Base-by-base conservation (phyloP, 768 basidiomycete genomes). In the Panaeolus cyanescens region DNA sequence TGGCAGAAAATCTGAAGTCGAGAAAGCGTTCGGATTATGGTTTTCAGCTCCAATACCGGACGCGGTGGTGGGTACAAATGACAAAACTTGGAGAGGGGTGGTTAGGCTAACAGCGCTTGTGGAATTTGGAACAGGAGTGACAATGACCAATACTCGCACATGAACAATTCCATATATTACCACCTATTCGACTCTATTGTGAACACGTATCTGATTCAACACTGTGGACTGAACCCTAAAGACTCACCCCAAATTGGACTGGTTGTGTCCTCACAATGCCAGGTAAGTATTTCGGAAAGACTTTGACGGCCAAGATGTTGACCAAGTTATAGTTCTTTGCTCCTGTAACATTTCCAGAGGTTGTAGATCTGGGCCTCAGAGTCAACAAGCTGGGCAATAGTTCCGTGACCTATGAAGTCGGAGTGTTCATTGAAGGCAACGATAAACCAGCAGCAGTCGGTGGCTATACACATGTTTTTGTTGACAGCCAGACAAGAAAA, bases 381-480 rank as follows among this genome's bases (percentile, higher is more conserved):
- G 88, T 93, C 19, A 81, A 71, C 54, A 84, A 82, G 54, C 76
- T 94, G 0, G 92, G 92, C 17, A 86, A 69, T 33, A 91, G 89
- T 67, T 94, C 92, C 0, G 92, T 90, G 37, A 79, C 84, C 1
- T 94, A 94, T 67, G 91, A 93, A 67, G 81, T 94, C 1, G 92
- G 88, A 0, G 86, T 94, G 15, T 94, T 93, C 68, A 78, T 77
- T 54, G 76, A 84, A 54, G 82, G 75, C 25, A 69, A 70, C 33
- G 71, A 79, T 32, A 34, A 61, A 9, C 76, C 78, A 1, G 76
- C 76, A 0, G 83, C 80, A 12, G 83, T 84, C 19, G 83, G 82
- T 1, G 83, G 83, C 9, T 93, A 93, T 59, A 93, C 90, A 0
- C 92, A 94, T 71, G 92, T 93, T n/a, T 93, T 93, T 68, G 92